Evolutionary conservation across 1,284 basidiomycete genomes (phyloP), one percentile per base, ranked within the genome.

Genomic region (Moesziomyces antarcticus): DNA sequence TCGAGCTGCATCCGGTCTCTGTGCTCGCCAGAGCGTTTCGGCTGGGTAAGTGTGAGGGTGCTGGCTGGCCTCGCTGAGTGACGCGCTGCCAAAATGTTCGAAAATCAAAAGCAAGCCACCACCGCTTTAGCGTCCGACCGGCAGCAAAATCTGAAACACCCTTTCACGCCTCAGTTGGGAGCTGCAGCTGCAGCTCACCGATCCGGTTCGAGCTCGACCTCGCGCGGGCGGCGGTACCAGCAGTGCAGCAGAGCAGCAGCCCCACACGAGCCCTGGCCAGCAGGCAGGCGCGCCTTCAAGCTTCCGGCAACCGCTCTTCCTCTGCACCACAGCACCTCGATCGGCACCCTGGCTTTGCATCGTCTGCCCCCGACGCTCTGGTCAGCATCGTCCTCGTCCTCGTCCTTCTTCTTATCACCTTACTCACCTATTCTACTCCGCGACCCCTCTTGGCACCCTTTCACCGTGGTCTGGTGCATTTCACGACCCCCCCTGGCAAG

Each of bases 1-100:
- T 56, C 47, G 50, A 41, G 40, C 54, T 61, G 54, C 46, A 61
- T 61, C 65, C 64, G 25, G 25, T 27, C 1, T 27, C 5, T 27
- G 8, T 5, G 25, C 25, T 27, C 25, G 25, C 25, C 25, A 25
- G 16, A 35, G 35, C 35, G 35, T 14, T 16, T 6, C 3, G 37
- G 37, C 37, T 40, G 37, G n/a, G 37, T 40, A 16, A 40, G 37
- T 3, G 11, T 16, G 35, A 35, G 25, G 25, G 37, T 14, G 18
- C 37, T 40, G 37, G 14, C 37, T 40, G 18, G 14, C 3, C 5
- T 18, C 37, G 16, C 37, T 18, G 37, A 18, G 37, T 16, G 16
- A 40, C 30, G 30, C 30, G 37, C 37, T 16, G 37, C 37, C 1
- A 33, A 40, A 40, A n/a, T 18, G 37, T 40, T 16, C 37, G 37